Conservation (phyloP, 129 eudicot species). For the Artemisia tridentata region DNA sequence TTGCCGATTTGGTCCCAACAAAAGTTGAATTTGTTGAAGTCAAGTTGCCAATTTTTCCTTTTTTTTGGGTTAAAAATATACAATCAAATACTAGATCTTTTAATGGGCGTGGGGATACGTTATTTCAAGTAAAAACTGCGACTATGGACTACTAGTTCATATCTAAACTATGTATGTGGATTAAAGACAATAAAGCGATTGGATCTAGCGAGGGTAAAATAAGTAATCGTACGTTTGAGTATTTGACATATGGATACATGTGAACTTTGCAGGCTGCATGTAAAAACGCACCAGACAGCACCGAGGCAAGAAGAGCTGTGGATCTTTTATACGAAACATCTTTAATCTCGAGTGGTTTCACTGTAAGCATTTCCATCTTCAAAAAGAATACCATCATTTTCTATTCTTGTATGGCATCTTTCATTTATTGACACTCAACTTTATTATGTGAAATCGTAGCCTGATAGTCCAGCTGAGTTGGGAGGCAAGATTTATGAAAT, state of each 20-base stretch:
- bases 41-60: too few relatives aligned
- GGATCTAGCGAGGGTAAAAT: not conserved
- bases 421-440: not conserved
- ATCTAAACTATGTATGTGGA: too few relatives aligned
- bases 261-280: constrained; percentile 74
- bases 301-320: constrained; percentile 76
- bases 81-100: too few relatives aligned
- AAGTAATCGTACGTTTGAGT: not conserved
- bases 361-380: constrained; percentile 49
- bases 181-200: not conserved
- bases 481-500: constrained; percentile 92
- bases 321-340: constrained; percentile 89
- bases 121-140: not conserved
- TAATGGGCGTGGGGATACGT: too few relatives aligned
- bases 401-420: not conserved
- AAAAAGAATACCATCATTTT: not conserved
- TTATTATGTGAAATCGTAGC: constrained; percentile 41
- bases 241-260: not conserved
- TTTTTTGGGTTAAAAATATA: too few relatives aligned
- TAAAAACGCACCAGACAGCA: constrained; percentile 77
- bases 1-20: too few relatives aligned
- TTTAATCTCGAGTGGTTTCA: constrained; percentile 87
- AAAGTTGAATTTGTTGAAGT: too few relatives aligned
- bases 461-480: constrained; percentile 97
- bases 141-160: not conserved